Evolutionary conservation across 2,329 filamentous ascomycete genomes (phyloP), one percentile per base, ranked within the genome.

Genomic region (Tolypocladium album): DNA sequence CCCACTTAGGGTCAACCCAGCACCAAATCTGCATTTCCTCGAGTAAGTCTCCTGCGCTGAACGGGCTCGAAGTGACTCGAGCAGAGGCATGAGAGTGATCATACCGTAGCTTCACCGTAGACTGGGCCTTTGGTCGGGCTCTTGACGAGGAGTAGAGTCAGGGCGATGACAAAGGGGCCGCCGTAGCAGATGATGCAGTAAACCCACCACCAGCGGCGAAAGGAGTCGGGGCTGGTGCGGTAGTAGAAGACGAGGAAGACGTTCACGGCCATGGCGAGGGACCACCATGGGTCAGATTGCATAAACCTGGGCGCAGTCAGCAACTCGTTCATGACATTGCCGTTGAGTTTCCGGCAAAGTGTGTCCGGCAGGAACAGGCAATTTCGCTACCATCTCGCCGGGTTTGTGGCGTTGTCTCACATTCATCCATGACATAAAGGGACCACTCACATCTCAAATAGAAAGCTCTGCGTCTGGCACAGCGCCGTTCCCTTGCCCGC

Each of bases 191-290:
- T 74, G 1, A 86, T 58, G 43, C 86, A 79, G 69, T 93, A 93
- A 56, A 85, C 79, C 80, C 87, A 89, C 67, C 87, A 82, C 70
- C 88, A 88, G 55, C 82, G 81, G n/a, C 82, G 80, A 67, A 92
- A 91, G 58, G 88, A 86, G 9, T 86, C 87, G 0, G 82, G 82
- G 55, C 78, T 83, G 56, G 79, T 78, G n/a, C 80, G 77, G 64
- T 80, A 80, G 72, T 84, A 85, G 69, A 85, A 85, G 61, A 85
- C 82, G 58, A 92, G 79, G 67, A 88, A 89, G 63, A 93, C 89
- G 67, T 93, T 94, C 68, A 88, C 79, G 3, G 89, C 88, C 89
- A 94, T 93, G 64, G 88, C 88, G 59, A 92, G 82, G 0, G 88
- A 89, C 88, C 87, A 92, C 75, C 88, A 81, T 0, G 87, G 85